phyloP scores from a whole-genome alignment of 129 eudicot species.

The Chrysanthemum seticuspe region DNA sequence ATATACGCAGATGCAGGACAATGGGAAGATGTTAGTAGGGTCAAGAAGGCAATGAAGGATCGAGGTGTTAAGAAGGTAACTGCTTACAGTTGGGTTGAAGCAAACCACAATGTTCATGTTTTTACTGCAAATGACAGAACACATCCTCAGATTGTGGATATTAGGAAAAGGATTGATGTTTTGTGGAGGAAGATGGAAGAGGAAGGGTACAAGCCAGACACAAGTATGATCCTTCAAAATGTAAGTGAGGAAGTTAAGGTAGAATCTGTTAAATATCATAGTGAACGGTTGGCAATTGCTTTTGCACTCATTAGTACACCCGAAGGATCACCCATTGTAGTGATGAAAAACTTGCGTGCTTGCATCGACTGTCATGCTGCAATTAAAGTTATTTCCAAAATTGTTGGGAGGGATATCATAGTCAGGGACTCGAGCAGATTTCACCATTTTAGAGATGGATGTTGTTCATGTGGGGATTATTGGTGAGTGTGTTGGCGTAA shows the following conservation, averaged over 20 bases:
- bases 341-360: slow-evolving; percentile 67
- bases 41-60: slow-evolving; percentile 53
- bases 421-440: slow-evolving; percentile 57
- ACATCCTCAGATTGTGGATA: slow-evolving; percentile 39
- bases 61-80: slow-evolving; percentile 40
- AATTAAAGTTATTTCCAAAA: slow-evolving; percentile 50
- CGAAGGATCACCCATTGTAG: slow-evolving; percentile 44
- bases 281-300: slow-evolving; percentile 59
- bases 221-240: slow-evolving; percentile 49
- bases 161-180: slow-evolving; percentile 46
- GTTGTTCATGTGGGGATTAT: slow-evolving; percentile 42
- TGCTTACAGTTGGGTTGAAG: slow-evolving; percentile 59
- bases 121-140: slow-evolving; percentile 47
- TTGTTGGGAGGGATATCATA: slow-evolving; percentile 48
- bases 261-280: slow-evolving; percentile 38
- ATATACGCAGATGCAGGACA: slow-evolving; percentile 65
- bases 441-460: slow-evolving; percentile 53
- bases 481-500: slow-evolving; percentile 20
- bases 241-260: slow-evolving; percentile 63
- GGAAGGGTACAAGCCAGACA: slow-evolving; percentile 49
- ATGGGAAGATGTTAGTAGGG: slow-evolving; percentile 67
- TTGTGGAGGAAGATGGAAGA: slow-evolving; percentile 47
- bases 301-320: slow-evolving; percentile 42
- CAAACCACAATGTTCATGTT: slow-evolving; percentile 32
- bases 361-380: slow-evolving; percentile 64